These are phyloP conservation scores for Halophytophthora batemanensis DNA, from an alignment of 352 stramenopile species.

Conservation along the genomic window DNA sequence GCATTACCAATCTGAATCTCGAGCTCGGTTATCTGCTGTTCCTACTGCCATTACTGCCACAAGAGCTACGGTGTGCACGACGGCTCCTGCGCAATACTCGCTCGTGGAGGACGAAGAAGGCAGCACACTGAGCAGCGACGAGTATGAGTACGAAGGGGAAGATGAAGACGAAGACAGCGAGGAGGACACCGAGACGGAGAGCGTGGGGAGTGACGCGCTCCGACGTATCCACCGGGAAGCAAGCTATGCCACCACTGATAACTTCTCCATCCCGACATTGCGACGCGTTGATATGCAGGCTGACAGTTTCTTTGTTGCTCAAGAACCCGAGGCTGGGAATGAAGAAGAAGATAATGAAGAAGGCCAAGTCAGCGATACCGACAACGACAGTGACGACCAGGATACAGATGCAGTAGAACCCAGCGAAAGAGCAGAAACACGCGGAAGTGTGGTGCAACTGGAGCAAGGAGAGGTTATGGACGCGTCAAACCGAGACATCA, in stretches of 20 bases:
- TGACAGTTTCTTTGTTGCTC: neutral
- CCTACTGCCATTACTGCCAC: conserved; percentile 5
- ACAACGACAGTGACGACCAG: conserved; percentile 6
- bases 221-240: conserved; percentile 3
- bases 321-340: neutral
- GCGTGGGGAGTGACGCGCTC: neutral
- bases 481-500: conserved; percentile 57
- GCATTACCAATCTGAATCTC: neutral
- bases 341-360: conserved; percentile 3
- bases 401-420: neutral
- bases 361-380: conserved; percentile 3
- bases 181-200: conserved; percentile 17
- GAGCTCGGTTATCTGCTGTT: neutral
- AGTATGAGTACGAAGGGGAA: conserved; percentile 10
- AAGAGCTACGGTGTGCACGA: neutral
- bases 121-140: conserved; percentile 25
- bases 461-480: conserved; percentile 30
- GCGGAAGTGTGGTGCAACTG: conserved; percentile 7
- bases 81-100: conserved; percentile 7
- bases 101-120: conserved; percentile 13
- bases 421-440: conserved; percentile 1
- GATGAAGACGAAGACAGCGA: conserved; percentile 12
- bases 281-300: neutral
- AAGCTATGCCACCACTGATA: conserved; percentile 8
- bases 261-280: conserved; percentile 6